Evolutionary conservation across 495 filamentous ascomycete genomes (phyloP), one percentile per base, ranked within the genome.

Genomic region (Penicillium manginii): DNA sequence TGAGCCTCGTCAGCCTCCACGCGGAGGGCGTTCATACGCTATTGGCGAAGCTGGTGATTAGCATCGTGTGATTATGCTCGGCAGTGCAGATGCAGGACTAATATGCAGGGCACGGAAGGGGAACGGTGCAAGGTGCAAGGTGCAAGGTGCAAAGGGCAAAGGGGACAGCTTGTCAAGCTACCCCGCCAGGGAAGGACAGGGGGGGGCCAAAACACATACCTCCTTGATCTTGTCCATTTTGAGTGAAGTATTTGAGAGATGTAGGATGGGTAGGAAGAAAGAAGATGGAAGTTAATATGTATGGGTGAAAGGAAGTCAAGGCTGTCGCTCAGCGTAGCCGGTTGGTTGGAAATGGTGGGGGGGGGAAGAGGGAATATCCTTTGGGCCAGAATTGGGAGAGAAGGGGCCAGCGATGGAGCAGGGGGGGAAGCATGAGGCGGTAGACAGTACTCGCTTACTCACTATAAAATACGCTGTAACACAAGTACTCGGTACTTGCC

Each of bases 21-120:
- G 72, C 94, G 94, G 81, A 98, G 91, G 71, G 85, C 79, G 80
- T 85, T 87, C 90, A 98, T 92, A 88, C 91, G 92, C 94, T 98
- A 71, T 29, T 32, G 54, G 19, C 55, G 15, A 29, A n/a, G 33
- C 18, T 3, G 0, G 43, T 8, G 1, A 45, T 73, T 58, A 76
- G 71, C 29, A 59, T 63, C 11, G 18, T 40, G 19, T 18, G 23
- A 12, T 52, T 10, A 47, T n/a, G 18, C 6, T 26, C 45, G 22
- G 21, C 22, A 23, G 45, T 26, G 45, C 19, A 26, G 55, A 55
- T 63, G 62, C 51, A 58, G 57, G 48, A 57, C 47, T 51, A 21
- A 57, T 60, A 52, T 68, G 57, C 59, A 65, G 18, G 40, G 45
- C 22, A 52, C 54, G 62, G 62, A 61, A 54, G 45, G 51, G 52